Base-by-base conservation (phyloP, 78 protist genomes). In the Chrysochromulina tobinii region DNA sequence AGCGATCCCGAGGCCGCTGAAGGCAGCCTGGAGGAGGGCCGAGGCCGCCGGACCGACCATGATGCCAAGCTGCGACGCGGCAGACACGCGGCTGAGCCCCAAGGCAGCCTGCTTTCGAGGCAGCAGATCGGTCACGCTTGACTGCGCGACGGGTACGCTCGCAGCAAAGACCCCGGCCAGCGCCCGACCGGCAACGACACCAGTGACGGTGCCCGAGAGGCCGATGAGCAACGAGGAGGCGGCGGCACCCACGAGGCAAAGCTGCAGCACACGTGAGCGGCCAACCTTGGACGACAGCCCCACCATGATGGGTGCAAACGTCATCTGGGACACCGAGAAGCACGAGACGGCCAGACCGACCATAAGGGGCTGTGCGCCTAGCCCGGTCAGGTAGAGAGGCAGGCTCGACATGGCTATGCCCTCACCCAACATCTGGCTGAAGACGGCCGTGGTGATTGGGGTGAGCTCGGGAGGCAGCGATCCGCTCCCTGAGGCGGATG, bases 81-180 rank as follows among this genome's bases (percentile, higher is more conserved):
- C 38, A 38, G 38, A 38, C 38, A 38, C 38, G 38, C 38, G 38
- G 38, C 38, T 38, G 38, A 38, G 38, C 38, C 38, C 38, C 38
- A 38, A 38, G 38, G 38, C 38, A 0, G 38, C 38, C 38, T 38
- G 38, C 38, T 38, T 38, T 38, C 38, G 64, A 59, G 64, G 64
- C 64, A 59, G 23, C 23, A 59, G 7, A 50, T 68, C 77, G 15
- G 77, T n/a, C 77, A 68, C 77, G 50, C 50, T 50, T 50, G 50
- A 27, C 77, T 68, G 77, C 27, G 77, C 77, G 50, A 68, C 77
- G 14, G 88, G 88, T 15, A 55, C 54, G 9, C 51, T 23, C 20
- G 88, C 88, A 5, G 88, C 88, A 9, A 81, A 81, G 14, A 81
- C 3, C 25, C 88, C 88, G 48, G 88, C 88, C 21, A 81, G 68